Evolutionary conservation across 148 eudicot species (phyloP).

Genomic region (Fagopyrum tataricum): DNA sequence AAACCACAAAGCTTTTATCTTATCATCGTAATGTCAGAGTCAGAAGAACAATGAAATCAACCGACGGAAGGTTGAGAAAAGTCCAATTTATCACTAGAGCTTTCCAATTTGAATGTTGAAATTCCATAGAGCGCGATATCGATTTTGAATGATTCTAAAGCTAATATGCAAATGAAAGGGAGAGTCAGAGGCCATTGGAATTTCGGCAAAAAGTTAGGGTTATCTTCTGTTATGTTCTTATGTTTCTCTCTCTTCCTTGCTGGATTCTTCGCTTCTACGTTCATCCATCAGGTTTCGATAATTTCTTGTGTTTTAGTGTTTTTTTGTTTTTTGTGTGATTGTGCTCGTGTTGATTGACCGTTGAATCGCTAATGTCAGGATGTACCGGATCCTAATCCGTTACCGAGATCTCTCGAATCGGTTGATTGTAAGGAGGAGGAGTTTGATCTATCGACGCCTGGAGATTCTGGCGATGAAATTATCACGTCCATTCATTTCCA

Average conservation of each 20-base stretch:
- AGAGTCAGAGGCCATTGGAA: conserved; percentile 37
- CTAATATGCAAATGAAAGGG: conserved; percentile 24
- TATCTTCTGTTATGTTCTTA: conserved; percentile 43
- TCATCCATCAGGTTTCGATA: conserved; percentile 42
- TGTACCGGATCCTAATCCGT: conserved; percentile 27
- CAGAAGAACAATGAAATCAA: not conserved
- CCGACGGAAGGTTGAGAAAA: not conserved
- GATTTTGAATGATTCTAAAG: conserved; percentile 1
- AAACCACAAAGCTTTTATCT: not conserved
- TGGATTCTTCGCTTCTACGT: conserved; percentile 65
- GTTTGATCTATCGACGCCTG: conserved; percentile 50
- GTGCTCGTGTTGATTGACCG: not conserved
- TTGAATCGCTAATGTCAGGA: conserved; percentile 20
- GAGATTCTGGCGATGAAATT: conserved; percentile 62
- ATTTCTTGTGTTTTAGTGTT: not conserved
- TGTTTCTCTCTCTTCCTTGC: conserved; percentile 67
- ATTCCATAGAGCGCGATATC: not conserved
- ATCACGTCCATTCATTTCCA: conserved; percentile 64
- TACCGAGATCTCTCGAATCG: conserved; percentile 28
- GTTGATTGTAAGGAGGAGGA: conserved; percentile 19
- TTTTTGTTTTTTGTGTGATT: not conserved
- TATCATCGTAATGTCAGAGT: conserved; percentile 5
- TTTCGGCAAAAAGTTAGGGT: conserved; percentile 41
- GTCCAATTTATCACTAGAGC: not conserved
- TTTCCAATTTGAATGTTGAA: not conserved